Conservation (phyloP, 345 rosid genomes). For the Syzygium aqueum region DNA sequence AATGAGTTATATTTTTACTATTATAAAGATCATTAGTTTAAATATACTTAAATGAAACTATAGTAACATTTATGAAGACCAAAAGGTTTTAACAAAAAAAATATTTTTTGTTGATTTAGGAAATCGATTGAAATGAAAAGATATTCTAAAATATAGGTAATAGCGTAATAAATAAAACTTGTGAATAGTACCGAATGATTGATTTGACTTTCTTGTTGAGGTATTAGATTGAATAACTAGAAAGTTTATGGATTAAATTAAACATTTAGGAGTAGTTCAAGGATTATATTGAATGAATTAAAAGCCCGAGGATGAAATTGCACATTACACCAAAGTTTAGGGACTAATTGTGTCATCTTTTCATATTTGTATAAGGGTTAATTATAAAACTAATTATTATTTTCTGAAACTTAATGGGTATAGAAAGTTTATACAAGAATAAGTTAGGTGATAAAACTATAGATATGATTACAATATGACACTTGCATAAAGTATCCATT, state of each 20-base stretch:
- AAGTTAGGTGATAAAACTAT: not conserved
- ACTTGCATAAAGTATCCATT: not conserved
- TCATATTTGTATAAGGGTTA: not conserved
- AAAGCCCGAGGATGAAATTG: not conserved
- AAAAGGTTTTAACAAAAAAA: not conserved
- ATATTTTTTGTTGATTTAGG: not conserved
- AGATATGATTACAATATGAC: not conserved
- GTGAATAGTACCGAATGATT: too few relatives aligned
- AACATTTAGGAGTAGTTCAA: too few relatives aligned
- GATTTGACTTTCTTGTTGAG: too few relatives aligned
- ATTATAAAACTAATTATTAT: not conserved
- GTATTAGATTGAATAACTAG: not conserved
- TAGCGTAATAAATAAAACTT: too few relatives aligned
- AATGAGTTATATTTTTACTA: not conserved
- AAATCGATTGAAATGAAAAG: not conserved
- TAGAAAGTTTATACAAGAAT: not conserved
- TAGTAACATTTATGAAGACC: not conserved
- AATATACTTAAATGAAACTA: not conserved
- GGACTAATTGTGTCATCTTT: not conserved
- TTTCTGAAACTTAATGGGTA: not conserved
- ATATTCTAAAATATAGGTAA: accelerated
- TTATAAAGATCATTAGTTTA: not conserved
- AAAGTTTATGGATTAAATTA: too few relatives aligned
- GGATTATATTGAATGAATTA: too few relatives aligned
- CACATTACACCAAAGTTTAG: not conserved